Conservation (phyloP, 2,329 filamentous ascomycete genomes). For the Stemphylium beticola region DNA sequence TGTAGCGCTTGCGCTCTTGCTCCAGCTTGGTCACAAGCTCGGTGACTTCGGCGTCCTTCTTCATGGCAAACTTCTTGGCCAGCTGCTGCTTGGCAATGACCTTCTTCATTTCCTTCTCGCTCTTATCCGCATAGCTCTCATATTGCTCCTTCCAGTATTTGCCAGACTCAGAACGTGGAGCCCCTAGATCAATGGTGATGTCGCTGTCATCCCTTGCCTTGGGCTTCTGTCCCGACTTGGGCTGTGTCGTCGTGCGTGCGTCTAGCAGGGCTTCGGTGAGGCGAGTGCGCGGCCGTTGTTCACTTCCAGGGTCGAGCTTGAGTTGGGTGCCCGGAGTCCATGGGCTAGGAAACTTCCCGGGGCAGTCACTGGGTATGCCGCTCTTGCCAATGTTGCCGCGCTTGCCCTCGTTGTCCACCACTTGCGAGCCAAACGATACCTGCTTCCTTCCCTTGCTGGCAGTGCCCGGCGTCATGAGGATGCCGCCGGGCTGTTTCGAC, state of each 20-base stretch:
- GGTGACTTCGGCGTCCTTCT: conserved; percentile 75
- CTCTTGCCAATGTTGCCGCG: conserved; percentile 53
- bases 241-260: conserved; percentile 50
- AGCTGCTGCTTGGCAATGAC: conserved; percentile 80
- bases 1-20: conserved; percentile 70
- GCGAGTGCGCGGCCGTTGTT: conserved; percentile 48
- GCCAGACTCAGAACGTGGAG: conserved; percentile 76
- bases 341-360: conserved; percentile 59
- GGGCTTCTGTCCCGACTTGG: conserved; percentile 35
- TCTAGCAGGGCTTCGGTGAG: conserved; percentile 55
- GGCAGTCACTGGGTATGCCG: conserved; percentile 55
- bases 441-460: conserved; percentile 63
- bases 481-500: conserved; percentile 64
- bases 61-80: conserved; percentile 77
- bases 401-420: conserved; percentile 63
- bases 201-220: conserved; percentile 61
- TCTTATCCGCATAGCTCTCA: conserved; percentile 73
- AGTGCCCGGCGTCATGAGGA: conserved; percentile 68
- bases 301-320: conserved; percentile 33
- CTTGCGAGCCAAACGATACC: conserved; percentile 65
- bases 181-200: conserved; percentile 72
- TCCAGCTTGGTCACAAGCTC: conserved; percentile 69
- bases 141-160: conserved; percentile 83
- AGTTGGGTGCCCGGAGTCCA: conserved; percentile 53
- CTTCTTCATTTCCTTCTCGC: conserved; percentile 75